These are phyloP conservation scores for Geotrichum europaeum DNA, from an alignment of 1,139 yeast genomes.

Conservation along the genomic window DNA sequence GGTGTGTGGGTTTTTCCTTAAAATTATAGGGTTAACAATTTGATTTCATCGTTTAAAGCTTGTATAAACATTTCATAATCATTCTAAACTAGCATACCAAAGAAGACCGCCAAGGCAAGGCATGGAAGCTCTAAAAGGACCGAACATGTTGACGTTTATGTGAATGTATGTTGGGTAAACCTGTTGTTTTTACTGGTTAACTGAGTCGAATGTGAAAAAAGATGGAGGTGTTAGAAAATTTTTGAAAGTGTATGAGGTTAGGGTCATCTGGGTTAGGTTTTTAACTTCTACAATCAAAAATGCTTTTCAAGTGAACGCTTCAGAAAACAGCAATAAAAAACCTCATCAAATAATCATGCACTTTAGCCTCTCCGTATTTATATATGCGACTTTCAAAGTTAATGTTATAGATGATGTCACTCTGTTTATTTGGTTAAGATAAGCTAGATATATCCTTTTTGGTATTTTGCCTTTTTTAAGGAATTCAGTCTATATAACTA, in stretches of 20 bases:
- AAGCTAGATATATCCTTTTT: too few relatives aligned
- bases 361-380: too few relatives aligned
- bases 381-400: too few relatives aligned
- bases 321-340: too few relatives aligned
- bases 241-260: background rate
- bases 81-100: conserved; percentile 54
- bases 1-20: conserved; percentile 61
- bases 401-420: too few relatives aligned
- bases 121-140: conserved; percentile 66
- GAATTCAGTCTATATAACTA: too few relatives aligned
- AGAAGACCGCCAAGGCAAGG: conserved; percentile 72
- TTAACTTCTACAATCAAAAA: too few relatives aligned
- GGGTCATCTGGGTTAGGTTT: background rate
- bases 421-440: too few relatives aligned
- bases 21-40: background rate
- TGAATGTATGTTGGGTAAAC: background rate
- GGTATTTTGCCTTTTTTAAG: too few relatives aligned
- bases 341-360: too few relatives aligned
- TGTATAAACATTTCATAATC: background rate
- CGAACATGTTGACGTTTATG: conserved; percentile 51
- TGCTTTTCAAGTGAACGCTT: too few relatives aligned
- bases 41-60: background rate
- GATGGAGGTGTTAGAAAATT: background rate
- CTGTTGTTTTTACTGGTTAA: background rate
- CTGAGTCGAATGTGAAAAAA: background rate